Evolutionary conservation across 1,284 basidiomycete genomes (phyloP), one percentile per base, ranked within the genome.

Genomic region (Singerocomus rubriflavus): DNA sequence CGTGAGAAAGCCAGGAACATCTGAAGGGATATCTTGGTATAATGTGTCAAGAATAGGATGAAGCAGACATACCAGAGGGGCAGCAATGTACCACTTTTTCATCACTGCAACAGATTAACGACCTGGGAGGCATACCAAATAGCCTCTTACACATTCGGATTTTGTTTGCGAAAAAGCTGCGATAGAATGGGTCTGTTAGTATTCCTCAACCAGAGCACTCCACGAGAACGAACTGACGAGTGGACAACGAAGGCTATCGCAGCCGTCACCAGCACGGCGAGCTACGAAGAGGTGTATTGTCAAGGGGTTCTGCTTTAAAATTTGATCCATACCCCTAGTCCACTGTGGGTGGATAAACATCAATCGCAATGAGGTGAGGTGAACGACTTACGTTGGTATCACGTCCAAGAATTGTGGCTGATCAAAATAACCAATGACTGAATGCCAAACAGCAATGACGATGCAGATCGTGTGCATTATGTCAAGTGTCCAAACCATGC

Each of bases 141-240:
- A 2, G 33, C 3, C 8, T 14, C 65, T 54, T 56, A 67, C 65
- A 46, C 63, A 62, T 65, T 17, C 67, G 59, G 33, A 67, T 63
- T 53, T 68, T 57, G 48, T 70, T 68, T 2, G 65, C 65, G 27
- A 67, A 67, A 57, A 67, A 67, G 35, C 65, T 67, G 14, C 2
- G 14, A 25, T 0, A 9, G 10, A 49, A 36, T 30, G n/a, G 7
- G 7, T 12, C 1, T 8, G 8, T 54, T n/a, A 44, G 11, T 6
- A 17, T 16, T n/a, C 3, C 3, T 12, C 6, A 13, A 7, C 35
- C 11, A 5, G 11, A 43, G 13, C 14, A 32, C 12, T 17, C 10
- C 1, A 43, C 1, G n/a, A 2, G 17, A n/a, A 33, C 32, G 2
- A 25, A 48, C 65, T 5, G 0, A 67, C 65, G 68, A 69, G 25